Percentiles rank a stretch among this genome's conserved stretches.
phyloP scores from a whole-genome alignment of 176 grass and related monocot species.

The Stipa capillata region DNA sequence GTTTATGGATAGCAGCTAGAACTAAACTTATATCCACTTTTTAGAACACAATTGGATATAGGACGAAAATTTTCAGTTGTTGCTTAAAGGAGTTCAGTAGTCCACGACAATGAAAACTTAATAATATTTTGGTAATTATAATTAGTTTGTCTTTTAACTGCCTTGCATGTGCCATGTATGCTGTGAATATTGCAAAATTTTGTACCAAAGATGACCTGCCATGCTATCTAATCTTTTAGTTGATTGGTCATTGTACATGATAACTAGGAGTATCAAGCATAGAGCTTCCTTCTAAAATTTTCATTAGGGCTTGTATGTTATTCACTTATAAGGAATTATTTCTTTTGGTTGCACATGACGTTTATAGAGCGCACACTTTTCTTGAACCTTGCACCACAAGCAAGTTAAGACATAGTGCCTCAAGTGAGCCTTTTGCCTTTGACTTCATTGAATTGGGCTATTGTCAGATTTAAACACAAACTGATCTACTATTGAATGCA shows the following conservation, averaged over 20 bases:
- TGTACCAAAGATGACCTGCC: not conserved
- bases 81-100: not conserved
- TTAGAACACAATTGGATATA: not conserved
- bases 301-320: not conserved
- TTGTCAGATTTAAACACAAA: not conserved
- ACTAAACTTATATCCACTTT: not conserved
- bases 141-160: not conserved
- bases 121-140: no score
- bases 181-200: no score
- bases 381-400: not conserved
- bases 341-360: not conserved
- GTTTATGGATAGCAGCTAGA: not conserved
- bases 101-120: not conserved
- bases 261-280: not conserved
- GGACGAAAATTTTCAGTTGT: not conserved
- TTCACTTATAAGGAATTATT: not conserved
- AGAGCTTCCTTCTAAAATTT: not conserved
- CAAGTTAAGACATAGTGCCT: not conserved
- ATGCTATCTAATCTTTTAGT: not conserved
- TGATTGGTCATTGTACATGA: not conserved
- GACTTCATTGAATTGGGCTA: not conserved
- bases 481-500: not conserved
- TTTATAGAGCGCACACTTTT: not conserved
- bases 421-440: not conserved
- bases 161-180: not conserved